Evolutionary conservation across 2,329 filamentous ascomycete species (phyloP).

Genomic region (Arthrobotrys sinensis): DNA sequence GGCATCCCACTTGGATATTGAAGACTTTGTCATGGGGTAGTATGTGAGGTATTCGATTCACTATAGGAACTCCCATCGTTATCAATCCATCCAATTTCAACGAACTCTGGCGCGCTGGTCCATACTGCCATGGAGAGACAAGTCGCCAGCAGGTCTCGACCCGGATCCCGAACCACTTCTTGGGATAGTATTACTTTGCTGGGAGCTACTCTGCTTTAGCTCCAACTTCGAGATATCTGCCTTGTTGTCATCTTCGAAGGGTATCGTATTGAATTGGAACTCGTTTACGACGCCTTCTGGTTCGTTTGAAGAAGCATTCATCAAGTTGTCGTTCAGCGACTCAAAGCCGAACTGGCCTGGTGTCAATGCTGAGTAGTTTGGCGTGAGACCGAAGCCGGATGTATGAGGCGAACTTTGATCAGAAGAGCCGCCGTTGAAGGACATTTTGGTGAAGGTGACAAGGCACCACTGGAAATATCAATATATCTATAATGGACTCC

Average conservation of each 20-base stretch:
- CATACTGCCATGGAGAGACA: constrained; percentile 56
- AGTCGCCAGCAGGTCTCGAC: constrained; percentile 29
- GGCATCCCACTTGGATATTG: constrained; percentile 57
- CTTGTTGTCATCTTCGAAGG: constrained; percentile 54
- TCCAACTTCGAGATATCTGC: constrained; percentile 50
- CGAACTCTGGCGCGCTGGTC: background rate
- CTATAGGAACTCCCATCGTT: constrained; percentile 8
- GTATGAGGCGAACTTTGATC: constrained; percentile 57
- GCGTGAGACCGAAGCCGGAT: constrained; percentile 56
- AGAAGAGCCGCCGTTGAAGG: constrained; percentile 50
- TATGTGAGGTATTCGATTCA: constrained; percentile 57
- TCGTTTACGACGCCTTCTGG: constrained; percentile 55
- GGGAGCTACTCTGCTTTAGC: constrained; percentile 39
- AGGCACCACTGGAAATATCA: background rate
- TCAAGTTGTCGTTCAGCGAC: constrained; percentile 53
- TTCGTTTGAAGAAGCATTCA: constrained; percentile 50
- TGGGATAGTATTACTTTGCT: constrained; percentile 24
- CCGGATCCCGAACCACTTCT: constrained; percentile 15
- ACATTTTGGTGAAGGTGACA: constrained; percentile 35
- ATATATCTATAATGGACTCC: background rate
- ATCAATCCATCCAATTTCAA: background rate
- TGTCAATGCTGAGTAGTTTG: constrained; percentile 54
- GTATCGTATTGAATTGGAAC: constrained; percentile 58
- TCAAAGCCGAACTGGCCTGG: constrained; percentile 57
- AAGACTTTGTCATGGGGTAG: constrained; percentile 57